A percentile compares a stretch with the other conserved stretches of the same genome.
phyloP scores from a whole-genome alignment of 2,329 filamentous ascomycete species.

The Kalaharituber pfeilii region DNA sequence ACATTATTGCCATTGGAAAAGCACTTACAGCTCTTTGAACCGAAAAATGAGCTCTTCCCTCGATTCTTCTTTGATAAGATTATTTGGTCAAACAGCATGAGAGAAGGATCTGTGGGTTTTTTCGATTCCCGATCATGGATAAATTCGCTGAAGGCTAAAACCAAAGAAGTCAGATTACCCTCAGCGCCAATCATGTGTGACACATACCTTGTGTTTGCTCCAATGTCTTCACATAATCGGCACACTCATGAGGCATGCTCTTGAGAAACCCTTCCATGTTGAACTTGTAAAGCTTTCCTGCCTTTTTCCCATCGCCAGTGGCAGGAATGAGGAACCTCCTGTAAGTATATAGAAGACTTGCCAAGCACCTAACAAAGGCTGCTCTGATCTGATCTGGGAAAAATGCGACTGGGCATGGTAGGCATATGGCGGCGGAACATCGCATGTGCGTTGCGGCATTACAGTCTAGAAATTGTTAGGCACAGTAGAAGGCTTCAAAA shows the following conservation, averaged over 20 bases:
- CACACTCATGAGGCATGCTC: constrained; percentile 46
- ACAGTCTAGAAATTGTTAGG: constrained; percentile 24
- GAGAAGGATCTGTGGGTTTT: constrained; percentile 42
- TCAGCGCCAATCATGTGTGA: constrained; percentile 19
- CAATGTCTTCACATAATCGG: constrained; percentile 44
- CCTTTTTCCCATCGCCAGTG: constrained; percentile 43
- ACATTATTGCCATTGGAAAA: too few relatives aligned
- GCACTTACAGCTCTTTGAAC: constrained; percentile 38
- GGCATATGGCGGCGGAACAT: constrained; percentile 41
- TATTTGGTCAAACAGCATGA: constrained; percentile 69
- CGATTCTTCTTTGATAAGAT: constrained; percentile 58
- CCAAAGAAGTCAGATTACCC: neutral
- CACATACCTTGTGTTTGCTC: constrained; percentile 40
- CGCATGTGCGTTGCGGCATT: constrained; percentile 38
- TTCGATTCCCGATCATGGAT: constrained; percentile 62
- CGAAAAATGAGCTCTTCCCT: constrained; percentile 47
- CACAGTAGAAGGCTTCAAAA: constrained; percentile 6
- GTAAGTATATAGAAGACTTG: constrained; percentile 52
- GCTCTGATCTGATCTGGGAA: constrained; percentile 48
- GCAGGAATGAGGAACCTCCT: constrained; percentile 44
- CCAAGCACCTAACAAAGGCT: constrained; percentile 51
- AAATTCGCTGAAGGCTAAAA: constrained; percentile 55
- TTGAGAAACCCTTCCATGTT: constrained; percentile 49
- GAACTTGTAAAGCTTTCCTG: constrained; percentile 45
- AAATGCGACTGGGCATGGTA: constrained; percentile 52